A percentile compares a stretch with the other conserved stretches of the same genome.
Conservation (phyloP, 768 basidiomycete species). For the Mycena olivaceomarginata region DNA sequence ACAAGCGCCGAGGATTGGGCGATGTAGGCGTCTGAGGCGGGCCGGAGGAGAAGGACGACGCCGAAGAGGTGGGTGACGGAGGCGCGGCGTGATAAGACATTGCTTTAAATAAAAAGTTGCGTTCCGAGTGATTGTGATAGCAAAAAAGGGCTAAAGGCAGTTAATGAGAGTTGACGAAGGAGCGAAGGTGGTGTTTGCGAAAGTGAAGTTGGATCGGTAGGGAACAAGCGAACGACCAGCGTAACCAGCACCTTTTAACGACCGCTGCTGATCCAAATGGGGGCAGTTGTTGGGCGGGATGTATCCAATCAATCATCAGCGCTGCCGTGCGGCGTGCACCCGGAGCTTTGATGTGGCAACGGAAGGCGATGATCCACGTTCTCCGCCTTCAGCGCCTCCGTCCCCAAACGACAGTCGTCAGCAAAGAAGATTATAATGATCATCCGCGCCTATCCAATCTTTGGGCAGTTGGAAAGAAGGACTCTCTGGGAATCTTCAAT, state of each 20-base stretch:
- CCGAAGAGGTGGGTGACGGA: conserved; percentile 43
- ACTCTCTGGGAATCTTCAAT: not conserved
- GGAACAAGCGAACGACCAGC: not conserved
- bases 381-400: conserved; percentile 36
- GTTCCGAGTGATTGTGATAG: conserved; percentile 10
- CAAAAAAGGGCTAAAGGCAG: conserved; percentile 35
- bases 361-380: conserved; percentile 24
- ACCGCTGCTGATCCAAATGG: conserved; percentile 6
- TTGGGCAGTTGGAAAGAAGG: not conserved
- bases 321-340: not conserved
- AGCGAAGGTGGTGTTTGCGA: conserved; percentile 30
- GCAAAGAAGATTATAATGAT: not conserved
- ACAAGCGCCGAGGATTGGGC: conserved; percentile 27
- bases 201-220: conserved; percentile 16
- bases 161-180: conserved; percentile 44
- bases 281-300: conserved; percentile 1
- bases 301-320: not conserved
- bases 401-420: conserved; percentile 39
- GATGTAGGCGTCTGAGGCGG: conserved; percentile 39
- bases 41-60: conserved; percentile 41
- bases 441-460: not conserved
- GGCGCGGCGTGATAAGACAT: conserved; percentile 43
- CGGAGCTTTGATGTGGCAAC: not conserved
- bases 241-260: conserved; percentile 26
- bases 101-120: conserved; percentile 11